A percentile compares a stretch with the other conserved stretches of the same genome.
Conservation (phyloP, 2,329 filamentous ascomycete species). For the Beauveria scarabaeidicola region DNA sequence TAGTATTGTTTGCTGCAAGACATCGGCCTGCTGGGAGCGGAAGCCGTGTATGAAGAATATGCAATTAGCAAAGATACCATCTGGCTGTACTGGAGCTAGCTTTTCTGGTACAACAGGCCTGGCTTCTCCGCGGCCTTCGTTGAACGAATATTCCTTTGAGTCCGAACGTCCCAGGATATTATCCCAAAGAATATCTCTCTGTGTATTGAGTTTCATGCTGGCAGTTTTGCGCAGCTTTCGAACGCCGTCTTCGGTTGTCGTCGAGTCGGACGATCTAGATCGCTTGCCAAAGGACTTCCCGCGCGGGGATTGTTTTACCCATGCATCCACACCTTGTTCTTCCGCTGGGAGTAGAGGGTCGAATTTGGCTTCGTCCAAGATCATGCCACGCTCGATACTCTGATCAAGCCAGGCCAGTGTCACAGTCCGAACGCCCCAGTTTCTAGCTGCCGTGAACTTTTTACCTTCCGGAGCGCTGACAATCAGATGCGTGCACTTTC, state of each 20-base stretch:
- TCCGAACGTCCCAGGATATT: conserved; percentile 60
- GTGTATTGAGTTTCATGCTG: conserved; percentile 71
- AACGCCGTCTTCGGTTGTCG: conserved; percentile 47
- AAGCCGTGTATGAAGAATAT: conserved; percentile 56
- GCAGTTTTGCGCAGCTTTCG: conserved; percentile 82
- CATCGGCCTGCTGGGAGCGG: conserved; percentile 38
- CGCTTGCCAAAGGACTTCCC: conserved; percentile 50
- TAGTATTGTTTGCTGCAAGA: conserved; percentile 38
- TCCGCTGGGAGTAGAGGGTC: conserved; percentile 62
- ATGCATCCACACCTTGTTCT: conserved; percentile 70
- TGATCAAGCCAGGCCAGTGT: conserved; percentile 79
- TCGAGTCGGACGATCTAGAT: conserved; percentile 38
- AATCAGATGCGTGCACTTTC: conserved; percentile 78
- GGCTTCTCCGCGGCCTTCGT: conserved; percentile 16
- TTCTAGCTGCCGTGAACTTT: conserved; percentile 81
- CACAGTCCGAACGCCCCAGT: conserved; percentile 74
- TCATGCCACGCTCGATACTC: conserved; percentile 78
- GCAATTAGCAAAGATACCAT: conserved; percentile 45
- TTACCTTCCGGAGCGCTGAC: conserved; percentile 70
- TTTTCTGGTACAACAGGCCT: conserved; percentile 8
- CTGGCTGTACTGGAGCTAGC: conserved; percentile 18
- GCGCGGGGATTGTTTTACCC: conserved; percentile 45
- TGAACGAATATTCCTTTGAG: conserved; percentile 27
- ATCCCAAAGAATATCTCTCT: conserved; percentile 81
- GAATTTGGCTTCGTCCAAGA: conserved; percentile 78